Percentiles rank a stretch among this genome's conserved stretches.
Conservation (phyloP, 305 asterid genomes). For the Fraxinus baroniana region DNA sequence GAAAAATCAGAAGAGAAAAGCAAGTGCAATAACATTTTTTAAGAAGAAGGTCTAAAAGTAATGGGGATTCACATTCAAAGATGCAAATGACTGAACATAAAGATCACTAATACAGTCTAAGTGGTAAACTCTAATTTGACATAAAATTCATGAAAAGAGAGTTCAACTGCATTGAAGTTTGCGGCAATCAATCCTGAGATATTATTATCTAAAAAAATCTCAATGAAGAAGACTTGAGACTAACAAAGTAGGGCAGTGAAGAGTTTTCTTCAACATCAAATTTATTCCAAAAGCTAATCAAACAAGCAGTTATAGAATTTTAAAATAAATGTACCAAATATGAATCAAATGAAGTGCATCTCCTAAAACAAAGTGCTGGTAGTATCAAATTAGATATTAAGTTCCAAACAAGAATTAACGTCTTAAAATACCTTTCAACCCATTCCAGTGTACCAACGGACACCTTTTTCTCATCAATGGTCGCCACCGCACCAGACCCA, state of each 20-base stretch:
- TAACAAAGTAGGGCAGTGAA: background rate
- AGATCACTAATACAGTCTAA: background rate
- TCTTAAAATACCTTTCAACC: constrained; percentile 69
- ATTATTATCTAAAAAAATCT: background rate
- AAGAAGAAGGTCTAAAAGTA: background rate
- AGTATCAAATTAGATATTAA: constrained; percentile 9
- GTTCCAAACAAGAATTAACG: constrained; percentile 21
- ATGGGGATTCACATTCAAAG: background rate
- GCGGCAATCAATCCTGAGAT: background rate
- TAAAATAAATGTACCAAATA: background rate
- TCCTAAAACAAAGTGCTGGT: background rate
- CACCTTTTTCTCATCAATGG: constrained; percentile 62
- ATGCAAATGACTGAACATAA: background rate
- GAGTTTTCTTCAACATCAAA: background rate
- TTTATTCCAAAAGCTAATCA: background rate
- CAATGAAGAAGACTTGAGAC: background rate
- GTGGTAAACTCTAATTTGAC: background rate
- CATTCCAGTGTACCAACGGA: constrained; percentile 92
- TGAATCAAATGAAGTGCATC: background rate
- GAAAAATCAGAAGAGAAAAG: background rate
- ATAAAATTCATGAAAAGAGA: background rate
- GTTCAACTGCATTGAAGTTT: background rate
- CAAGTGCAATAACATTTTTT: background rate
- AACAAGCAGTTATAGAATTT: background rate
- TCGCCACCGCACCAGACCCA: constrained; percentile 96